Evolutionary conservation across 2,329 filamentous ascomycete genomes (phyloP), one percentile per base, ranked within the genome.

Genomic region (Colletotrichum caudatum): DNA sequence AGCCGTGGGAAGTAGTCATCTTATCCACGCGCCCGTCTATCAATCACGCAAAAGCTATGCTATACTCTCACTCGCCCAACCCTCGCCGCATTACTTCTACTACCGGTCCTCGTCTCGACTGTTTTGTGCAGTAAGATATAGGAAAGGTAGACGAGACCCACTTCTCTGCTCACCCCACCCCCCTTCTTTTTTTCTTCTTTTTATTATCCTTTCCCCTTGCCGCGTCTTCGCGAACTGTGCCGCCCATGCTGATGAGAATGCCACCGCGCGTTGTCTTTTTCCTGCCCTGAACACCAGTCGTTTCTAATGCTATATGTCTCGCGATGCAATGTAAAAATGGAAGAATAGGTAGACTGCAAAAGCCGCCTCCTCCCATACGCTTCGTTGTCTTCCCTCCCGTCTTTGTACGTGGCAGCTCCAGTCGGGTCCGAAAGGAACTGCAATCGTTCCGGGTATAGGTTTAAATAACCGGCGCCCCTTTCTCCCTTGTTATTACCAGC

Each of bases 241-340:
- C 23, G 51, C 60, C 51, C 39, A 69, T 64, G 46, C 35, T n/a
- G 53, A 57, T 69, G 51, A 44, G 50, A 57, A 57, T 23, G 54
- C 37, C 35, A 29, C 26, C 56, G 6, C 61, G 29, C 51, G n/a
- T 62, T 35, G n/a, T 12, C 61, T 37, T 57, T 57, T 29, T 53
- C 44, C 66, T 41, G 18, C 53, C 61, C 66, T n/a, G 51, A 65
- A 69, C 66, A 53, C 66, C 66, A 29, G 37, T 48, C 26, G 44
- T n/a, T 37, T 53, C 61, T 44, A 26, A 69, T 51, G 53, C 44
- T 53, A 9, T 53, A 58, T 46, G 20, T 26, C 41, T 46, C 33
- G 53, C 46, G 16, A 61, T 16, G 35, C 26, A 53, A 53, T 37
- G 35, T 46, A 5, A 53, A 33, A 33, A 53, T 8, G 4, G 33